Evolutionary conservation across 257 asterid species (phyloP).

Genomic region (Nicotiana paniculata): DNA sequence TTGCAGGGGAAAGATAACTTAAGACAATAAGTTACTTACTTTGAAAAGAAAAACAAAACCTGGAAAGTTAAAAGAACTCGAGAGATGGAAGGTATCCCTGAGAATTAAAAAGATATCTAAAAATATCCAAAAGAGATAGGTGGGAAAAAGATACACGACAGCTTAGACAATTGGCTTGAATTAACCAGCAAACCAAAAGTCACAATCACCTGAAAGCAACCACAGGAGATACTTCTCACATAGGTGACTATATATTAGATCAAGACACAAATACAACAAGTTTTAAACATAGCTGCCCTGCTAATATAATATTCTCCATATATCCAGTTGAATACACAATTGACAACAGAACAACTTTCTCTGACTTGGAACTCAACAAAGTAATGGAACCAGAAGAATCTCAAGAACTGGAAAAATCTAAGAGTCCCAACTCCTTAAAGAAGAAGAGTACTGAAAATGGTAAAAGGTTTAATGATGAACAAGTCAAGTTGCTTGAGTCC

Average conservation of each 20-base stretch:
- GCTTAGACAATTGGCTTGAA: neutral
- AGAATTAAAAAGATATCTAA: neutral
- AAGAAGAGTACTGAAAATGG: conserved; percentile 16
- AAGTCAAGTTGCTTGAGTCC: conserved; percentile 43
- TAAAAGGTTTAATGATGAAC: conserved; percentile 52
- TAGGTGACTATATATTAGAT: conserved; percentile 21
- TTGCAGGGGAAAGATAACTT: too few relatives aligned
- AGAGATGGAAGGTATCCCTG: neutral
- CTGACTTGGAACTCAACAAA: neutral
- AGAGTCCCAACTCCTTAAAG: conserved; percentile 10
- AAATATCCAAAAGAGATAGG: neutral
- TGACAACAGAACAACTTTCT: neutral
- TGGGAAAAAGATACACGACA: conserved; percentile 3
- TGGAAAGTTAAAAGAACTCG: too few relatives aligned
- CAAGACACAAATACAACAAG: conserved; percentile 16
- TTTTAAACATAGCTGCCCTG: neutral
- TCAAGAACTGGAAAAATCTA: conserved; percentile 16
- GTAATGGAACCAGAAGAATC: conserved; percentile 39
- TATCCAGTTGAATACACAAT: neutral
- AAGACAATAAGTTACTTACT: too few relatives aligned
- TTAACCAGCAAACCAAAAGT: conserved; percentile 18
- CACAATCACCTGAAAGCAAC: conserved; percentile 24
- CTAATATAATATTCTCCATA: neutral
- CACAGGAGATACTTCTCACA: conserved; percentile 3
- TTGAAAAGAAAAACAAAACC: too few relatives aligned